Evolutionary conservation across 1,139 yeast species (phyloP).

Genomic region (Blastobotrys illinoisensis): DNA sequence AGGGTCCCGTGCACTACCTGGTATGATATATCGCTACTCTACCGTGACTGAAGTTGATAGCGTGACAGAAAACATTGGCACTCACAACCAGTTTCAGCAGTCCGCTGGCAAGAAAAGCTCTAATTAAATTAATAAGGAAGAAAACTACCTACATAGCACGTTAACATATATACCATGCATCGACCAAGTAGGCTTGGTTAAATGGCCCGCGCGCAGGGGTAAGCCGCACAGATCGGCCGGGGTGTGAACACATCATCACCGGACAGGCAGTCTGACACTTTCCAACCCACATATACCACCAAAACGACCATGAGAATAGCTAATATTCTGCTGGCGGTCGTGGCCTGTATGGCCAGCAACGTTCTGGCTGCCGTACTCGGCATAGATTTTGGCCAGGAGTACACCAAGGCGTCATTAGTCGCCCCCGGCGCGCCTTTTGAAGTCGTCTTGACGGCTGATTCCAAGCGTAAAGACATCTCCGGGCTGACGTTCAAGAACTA

Average conservation of each 20-base stretch:
- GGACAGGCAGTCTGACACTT: background rate
- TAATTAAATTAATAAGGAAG: too few species aligned
- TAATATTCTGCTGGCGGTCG: conserved; percentile 2
- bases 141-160: too few species aligned
- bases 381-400: conserved; percentile 85
- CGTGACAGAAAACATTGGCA: too few species aligned
- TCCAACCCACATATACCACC: background rate
- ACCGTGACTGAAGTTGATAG: too few species aligned
- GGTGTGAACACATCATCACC: background rate
- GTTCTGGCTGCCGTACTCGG: conserved; percentile 61
- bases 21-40: too few species aligned
- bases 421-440: conserved; percentile 92
- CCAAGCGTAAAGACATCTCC: conserved; percentile 81
- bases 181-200: too few species aligned
- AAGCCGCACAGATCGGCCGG: background rate
- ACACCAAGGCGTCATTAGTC: conserved; percentile 77
- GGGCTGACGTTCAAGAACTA: conserved; percentile 62
- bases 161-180: too few species aligned
- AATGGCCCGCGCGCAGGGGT: background rate
- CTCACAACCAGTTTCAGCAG: too few species aligned
- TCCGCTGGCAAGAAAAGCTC: too few species aligned
- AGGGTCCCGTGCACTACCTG: too few species aligned
- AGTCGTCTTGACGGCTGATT: conserved; percentile 79
- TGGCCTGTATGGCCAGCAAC: background rate
- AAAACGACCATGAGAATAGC: background rate